A percentile compares a stretch with the other conserved stretches of the same genome.
Evolutionary conservation across 768 basidiomycete species (phyloP).

Genomic region (Candolleomyces aberdarensis): DNA sequence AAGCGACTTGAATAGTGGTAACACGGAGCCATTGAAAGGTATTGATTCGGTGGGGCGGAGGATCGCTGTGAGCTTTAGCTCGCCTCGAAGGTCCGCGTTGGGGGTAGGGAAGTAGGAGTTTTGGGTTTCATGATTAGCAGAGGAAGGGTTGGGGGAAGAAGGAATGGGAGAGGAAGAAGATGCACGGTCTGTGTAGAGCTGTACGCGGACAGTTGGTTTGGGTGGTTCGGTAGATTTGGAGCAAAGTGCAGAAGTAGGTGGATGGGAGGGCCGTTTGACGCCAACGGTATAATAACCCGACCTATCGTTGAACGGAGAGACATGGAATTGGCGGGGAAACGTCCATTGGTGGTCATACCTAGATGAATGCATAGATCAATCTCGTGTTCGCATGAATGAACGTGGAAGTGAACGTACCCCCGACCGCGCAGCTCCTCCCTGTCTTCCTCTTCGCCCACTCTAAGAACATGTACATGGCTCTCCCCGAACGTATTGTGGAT

Average conservation of each 20-base stretch:
- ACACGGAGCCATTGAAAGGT: constrained; percentile 34
- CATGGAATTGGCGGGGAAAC: constrained; percentile 66
- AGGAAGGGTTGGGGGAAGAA: no score
- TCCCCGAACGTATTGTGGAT: constrained; percentile 77
- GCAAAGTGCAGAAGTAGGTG: constrained; percentile 14
- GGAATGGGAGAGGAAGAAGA: background rate
- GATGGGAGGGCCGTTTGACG: constrained; percentile 42
- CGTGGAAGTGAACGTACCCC: constrained; percentile 24
- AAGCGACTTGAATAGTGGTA: constrained; percentile 36
- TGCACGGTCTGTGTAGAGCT: constrained; percentile 27
- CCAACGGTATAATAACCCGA: constrained; percentile 62
- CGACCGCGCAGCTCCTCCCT: constrained; percentile 11
- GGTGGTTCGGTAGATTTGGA: constrained; percentile 15
- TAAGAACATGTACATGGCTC: constrained; percentile 57
- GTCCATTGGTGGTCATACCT: constrained; percentile 66
- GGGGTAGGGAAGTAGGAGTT: background rate
- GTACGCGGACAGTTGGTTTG: constrained; percentile 40
- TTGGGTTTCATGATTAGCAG: background rate
- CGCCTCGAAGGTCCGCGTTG: constrained; percentile 17
- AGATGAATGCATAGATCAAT: background rate
- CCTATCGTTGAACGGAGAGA: constrained; percentile 75
- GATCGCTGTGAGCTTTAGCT: constrained; percentile 53
- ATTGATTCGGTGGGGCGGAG: constrained; percentile 33
- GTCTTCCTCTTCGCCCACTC: constrained; percentile 45
- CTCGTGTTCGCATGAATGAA: background rate